These are phyloP conservation scores for Amorphotheca resinae DNA, from an alignment of 495 filamentous ascomycete genomes.

Conservation along the genomic window DNA sequence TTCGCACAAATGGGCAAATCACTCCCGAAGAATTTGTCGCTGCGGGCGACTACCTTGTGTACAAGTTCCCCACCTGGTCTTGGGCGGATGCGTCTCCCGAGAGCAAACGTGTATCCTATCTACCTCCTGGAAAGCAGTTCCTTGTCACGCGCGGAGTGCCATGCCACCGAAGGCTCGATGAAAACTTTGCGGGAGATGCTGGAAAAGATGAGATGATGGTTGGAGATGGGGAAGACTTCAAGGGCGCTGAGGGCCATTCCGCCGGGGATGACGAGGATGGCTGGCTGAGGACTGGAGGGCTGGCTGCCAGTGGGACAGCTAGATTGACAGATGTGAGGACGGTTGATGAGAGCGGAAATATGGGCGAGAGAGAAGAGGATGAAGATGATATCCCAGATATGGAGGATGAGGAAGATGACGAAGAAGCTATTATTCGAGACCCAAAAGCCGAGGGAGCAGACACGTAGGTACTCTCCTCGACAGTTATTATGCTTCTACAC, in stretches of 20 bases:
- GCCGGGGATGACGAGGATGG: conserved; percentile 65
- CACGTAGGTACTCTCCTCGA: conserved; percentile 44
- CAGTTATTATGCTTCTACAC: background rate
- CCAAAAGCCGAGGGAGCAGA: conserved; percentile 44
- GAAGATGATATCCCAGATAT: conserved; percentile 92
- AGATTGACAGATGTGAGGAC: conserved; percentile 71
- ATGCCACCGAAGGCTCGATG: conserved; percentile 80
- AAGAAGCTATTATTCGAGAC: conserved; percentile 92
- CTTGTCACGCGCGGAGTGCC: conserved; percentile 90
- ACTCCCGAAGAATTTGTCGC: conserved; percentile 95
- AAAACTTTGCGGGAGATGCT: conserved; percentile 82
- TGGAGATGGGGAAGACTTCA: conserved; percentile 56
- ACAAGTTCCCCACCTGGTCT: conserved; percentile 99
- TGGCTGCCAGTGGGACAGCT: conserved; percentile 57
- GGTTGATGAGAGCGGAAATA: conserved; percentile 66
- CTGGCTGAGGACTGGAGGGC: conserved; percentile 78
- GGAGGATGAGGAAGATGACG: conserved; percentile 95
- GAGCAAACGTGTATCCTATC: conserved; percentile 62
- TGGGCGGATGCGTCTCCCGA: conserved; percentile 80
- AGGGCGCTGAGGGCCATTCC: conserved; percentile 29
- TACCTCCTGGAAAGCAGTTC: conserved; percentile 88
- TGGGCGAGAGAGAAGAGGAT: conserved; percentile 65
- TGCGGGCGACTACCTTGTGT: conserved; percentile 95
- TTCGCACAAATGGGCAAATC: conserved; percentile 85
- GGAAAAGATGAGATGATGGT: conserved; percentile 75